These are phyloP conservation scores for Coemansia sp. DNA, from an alignment of 371 early-diverging fungal species.

Conservation along the genomic window DNA sequence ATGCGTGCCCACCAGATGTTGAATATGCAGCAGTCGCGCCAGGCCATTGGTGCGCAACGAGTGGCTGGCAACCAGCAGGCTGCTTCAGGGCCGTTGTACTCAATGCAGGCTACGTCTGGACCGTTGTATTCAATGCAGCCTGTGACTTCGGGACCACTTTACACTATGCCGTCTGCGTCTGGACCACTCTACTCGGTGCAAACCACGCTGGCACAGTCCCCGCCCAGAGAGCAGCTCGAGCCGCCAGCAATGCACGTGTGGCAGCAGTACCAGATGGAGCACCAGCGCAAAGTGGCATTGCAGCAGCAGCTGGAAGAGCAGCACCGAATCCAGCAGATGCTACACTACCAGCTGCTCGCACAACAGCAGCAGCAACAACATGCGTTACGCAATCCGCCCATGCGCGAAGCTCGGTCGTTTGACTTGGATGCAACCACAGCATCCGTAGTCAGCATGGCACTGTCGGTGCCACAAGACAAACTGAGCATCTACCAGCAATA, in stretches of 20 bases:
- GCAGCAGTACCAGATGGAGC: constrained; percentile 44
- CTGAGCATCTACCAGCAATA: neutral
- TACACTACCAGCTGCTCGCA: constrained; percentile 23
- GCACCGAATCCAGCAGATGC: constrained; percentile 23
- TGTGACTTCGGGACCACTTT: too few relatives aligned
- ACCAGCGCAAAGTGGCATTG: constrained; percentile 27
- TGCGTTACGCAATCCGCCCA: neutral
- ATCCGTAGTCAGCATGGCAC: constrained; percentile 26
- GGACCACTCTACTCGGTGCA: neutral
- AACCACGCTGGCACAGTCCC: constrained; percentile 4
- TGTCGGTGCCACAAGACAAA: constrained; percentile 10
- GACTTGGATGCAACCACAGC: constrained; percentile 21
- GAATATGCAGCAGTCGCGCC: neutral
- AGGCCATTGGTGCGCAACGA: neutral
- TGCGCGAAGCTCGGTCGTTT: neutral
- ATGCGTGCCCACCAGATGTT: neutral
- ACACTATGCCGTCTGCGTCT: too few relatives aligned
- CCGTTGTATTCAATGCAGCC: too few relatives aligned
- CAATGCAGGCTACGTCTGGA: too few relatives aligned
- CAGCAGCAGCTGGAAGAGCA: constrained; percentile 39
- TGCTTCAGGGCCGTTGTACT: too few relatives aligned
- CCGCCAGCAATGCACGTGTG: constrained; percentile 24
- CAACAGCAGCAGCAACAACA: neutral
- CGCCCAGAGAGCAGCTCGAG: neutral
- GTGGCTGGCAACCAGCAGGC: neutral